Evolutionary conservation across 2,329 filamentous ascomycete genomes (phyloP).

Genomic region (Cercospora zeae-maydis): DNA sequence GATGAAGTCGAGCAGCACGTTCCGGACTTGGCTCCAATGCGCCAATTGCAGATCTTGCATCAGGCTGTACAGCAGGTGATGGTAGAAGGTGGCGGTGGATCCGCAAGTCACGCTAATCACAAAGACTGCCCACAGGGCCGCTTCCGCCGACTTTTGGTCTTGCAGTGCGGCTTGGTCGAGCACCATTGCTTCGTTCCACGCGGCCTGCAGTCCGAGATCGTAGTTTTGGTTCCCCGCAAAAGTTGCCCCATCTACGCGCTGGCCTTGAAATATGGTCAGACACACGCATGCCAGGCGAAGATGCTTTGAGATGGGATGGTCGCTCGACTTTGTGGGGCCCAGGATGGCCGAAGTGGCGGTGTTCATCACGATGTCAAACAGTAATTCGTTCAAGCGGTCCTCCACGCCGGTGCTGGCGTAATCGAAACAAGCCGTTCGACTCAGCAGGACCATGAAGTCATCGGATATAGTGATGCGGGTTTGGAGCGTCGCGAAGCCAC

Average conservation of each 20-base stretch:
- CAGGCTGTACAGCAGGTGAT: slow-evolving; percentile 26
- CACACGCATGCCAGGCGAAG: slow-evolving; percentile 35
- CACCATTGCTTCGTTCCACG: slow-evolving; percentile 32
- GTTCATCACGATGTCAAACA: slow-evolving; percentile 33
- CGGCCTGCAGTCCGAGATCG: slow-evolving; percentile 31
- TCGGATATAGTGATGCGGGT: slow-evolving; percentile 29
- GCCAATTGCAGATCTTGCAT: slow-evolving; percentile 31
- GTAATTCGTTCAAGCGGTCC: slow-evolving; percentile 30
- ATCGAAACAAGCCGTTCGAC: slow-evolving; percentile 36
- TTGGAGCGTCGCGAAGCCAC: slow-evolving; percentile 33
- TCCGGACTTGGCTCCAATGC: slow-evolving; percentile 34
- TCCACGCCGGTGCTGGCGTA: slow-evolving; percentile 34
- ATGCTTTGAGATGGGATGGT: slow-evolving; percentile 32
- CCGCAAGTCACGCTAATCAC: slow-evolving; percentile 36
- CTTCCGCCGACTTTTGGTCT: slow-evolving; percentile 34
- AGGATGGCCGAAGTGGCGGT: slow-evolving; percentile 21
- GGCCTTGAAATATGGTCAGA: slow-evolving; percentile 35
- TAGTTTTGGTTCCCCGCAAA: slow-evolving; percentile 33
- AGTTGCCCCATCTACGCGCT: slow-evolving; percentile 29
- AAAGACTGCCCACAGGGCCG: slow-evolving; percentile 35
- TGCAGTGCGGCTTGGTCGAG: slow-evolving; percentile 30
- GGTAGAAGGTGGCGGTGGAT: slow-evolving; percentile 26
- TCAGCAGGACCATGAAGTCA: slow-evolving; percentile 30
- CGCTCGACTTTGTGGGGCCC: slow-evolving; percentile 14
- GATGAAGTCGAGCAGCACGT: slow-evolving; percentile 35